Base-by-base conservation (phyloP, 345 rosid genomes). In the Carallia brachiata region DNA sequence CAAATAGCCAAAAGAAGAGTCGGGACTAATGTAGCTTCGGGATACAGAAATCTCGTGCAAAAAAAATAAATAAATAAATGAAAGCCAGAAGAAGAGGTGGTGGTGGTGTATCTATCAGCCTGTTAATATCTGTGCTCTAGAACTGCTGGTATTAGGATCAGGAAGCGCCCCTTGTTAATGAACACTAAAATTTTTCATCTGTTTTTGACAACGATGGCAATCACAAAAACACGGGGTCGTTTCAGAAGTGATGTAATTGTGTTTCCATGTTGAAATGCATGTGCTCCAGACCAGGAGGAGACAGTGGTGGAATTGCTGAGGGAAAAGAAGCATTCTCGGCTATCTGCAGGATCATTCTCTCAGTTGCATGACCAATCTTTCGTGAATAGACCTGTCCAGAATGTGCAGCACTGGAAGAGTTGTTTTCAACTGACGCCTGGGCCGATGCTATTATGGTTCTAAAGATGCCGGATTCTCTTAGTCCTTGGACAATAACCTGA, bases 401-500 rank as follows among this genome's bases (percentile, higher is more conserved):
- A 63, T 85, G 76, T 68, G 71, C 79, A 52, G 62, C 67, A 30
- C 68, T 65, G 2, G 84, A 73, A 72, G 79, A 69, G 77, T 79
- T 85, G 63, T 69, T 75, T 27, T 78, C 80, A 62, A 82, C 77
- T 2, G 81, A 77, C 36, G 39, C 68, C 68, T 69, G 75, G 13
- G 89, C 83, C 37, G 87, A 80, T 31, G 85, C 84, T 71, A 92
- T 81, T 19, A 81, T 86, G 13, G 86, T 79, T 73, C 70, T 78
- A 66, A 85, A 90, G 48, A 87, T 81, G 61, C 96, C 96, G 12
- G 97, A 79, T 78, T 94, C 96, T 73, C 83, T 76, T 37, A 91
- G 85, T 69, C 79, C 90, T 83, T 91, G 91, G 54, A 85, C 75
- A 69, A 92, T 85, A 56, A 77, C 90, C 99, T 95, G 88, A 9